A percentile compares a stretch with the other conserved stretches of the same genome.
Evolutionary conservation across 1,139 yeast genomes (phyloP).

Genomic region (Kodamaea plutei): DNA sequence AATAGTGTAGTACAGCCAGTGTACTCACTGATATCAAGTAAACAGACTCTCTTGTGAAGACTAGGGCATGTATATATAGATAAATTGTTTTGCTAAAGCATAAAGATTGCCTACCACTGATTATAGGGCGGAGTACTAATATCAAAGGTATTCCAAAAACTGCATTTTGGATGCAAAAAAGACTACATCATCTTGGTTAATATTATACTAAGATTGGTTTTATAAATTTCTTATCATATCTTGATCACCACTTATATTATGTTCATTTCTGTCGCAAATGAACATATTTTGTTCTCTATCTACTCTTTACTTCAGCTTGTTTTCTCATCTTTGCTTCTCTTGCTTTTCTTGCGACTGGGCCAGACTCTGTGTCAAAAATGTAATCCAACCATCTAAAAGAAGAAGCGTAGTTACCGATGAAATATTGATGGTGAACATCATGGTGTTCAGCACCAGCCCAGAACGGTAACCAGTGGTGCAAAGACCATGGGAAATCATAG

Average conservation of each 20-base stretch:
- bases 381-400: constrained; percentile 95
- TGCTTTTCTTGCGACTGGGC: constrained; percentile 57
- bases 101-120: too few relatives aligned
- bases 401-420: constrained; percentile 89
- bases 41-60: background rate
- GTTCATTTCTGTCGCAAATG: too few relatives aligned
- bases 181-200: too few relatives aligned
- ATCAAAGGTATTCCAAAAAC: too few relatives aligned
- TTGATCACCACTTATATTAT: too few relatives aligned
- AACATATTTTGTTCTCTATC: background rate
- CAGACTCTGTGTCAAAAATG: constrained; percentile 78
- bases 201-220: too few relatives aligned
- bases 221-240: too few relatives aligned
- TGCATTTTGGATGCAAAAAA: too few relatives aligned
- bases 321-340: constrained; percentile 56
- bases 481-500: constrained; percentile 94
- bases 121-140: too few relatives aligned
- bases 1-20: too few relatives aligned
- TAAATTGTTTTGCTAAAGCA: too few relatives aligned
- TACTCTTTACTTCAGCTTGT: constrained; percentile 44
- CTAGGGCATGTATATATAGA: background rate
- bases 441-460: constrained; percentile 99
- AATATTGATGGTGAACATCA: constrained; percentile 92
- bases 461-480: constrained; percentile 84
- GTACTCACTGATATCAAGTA: too few relatives aligned